Percentiles rank a stretch among this genome's conserved stretches.
Conservation (phyloP, 2,329 filamentous ascomycete genomes). For the Xylariaceae sp. region DNA sequence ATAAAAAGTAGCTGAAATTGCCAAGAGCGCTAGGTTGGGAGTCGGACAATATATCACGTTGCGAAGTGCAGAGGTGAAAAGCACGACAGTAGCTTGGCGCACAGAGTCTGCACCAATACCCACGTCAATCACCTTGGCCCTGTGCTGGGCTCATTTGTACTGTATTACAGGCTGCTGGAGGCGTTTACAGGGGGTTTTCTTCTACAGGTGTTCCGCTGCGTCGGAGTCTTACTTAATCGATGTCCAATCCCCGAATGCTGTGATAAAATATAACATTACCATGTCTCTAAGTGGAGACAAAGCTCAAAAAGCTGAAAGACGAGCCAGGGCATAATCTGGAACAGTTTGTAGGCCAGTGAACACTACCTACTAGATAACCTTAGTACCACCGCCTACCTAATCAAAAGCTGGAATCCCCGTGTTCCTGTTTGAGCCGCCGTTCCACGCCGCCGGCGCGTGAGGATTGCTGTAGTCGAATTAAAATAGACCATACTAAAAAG, state of each 20-base stretch:
- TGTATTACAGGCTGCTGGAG: constrained; percentile 24
- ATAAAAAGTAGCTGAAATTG: constrained; percentile 12
- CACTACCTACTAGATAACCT: too few species aligned
- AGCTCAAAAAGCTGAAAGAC: neutral
- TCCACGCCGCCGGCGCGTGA: neutral
- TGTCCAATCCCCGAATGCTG: constrained; percentile 7
- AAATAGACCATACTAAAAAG: constrained; percentile 1
- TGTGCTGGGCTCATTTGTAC: constrained; percentile 24
- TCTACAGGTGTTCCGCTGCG: constrained; percentile 5
- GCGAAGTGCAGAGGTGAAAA: too few species aligned
- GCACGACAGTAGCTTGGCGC: constrained; percentile 2
- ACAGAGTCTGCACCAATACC: constrained; percentile 25
- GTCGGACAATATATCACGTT: neutral
- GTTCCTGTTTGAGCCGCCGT: neutral
- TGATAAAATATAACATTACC: constrained; percentile 18
- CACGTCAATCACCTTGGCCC: constrained; percentile 24
- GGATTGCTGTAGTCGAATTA: neutral
- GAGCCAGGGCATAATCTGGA: neutral
- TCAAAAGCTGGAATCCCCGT: neutral
- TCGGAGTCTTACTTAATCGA: constrained; percentile 11
- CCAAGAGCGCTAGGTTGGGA: constrained; percentile 15
- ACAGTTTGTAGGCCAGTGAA: neutral
- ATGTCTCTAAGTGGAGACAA: constrained; percentile 13
- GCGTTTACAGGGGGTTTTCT: constrained; percentile 18
- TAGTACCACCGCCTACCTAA: neutral